Base-by-base conservation (phyloP, 2,329 filamentous ascomycete species). In the Trichoderma breve region DNA sequence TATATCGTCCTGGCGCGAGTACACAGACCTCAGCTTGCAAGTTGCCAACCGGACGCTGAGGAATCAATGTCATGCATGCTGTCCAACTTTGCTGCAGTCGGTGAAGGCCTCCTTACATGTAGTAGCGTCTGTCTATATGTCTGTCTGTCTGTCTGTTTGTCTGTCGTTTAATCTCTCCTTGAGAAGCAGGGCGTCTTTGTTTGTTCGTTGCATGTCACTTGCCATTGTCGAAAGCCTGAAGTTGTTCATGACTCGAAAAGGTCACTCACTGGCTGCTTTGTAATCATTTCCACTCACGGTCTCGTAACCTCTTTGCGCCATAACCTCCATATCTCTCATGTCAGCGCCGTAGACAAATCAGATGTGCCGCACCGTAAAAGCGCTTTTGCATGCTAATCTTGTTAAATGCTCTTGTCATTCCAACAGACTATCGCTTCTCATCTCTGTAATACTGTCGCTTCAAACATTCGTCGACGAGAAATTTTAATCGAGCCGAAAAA, bases 211-310 rank as follows among this genome's bases (percentile, higher is more conserved):
- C 32, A 62, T 18, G 34, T 62, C 21, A 36, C 9, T 18, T 26
- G 47, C 9, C 47, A 36, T 60, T 26, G 18, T 32, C 21, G 6
- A 65, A 65, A 65, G 15, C 47, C 5, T 21, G 9, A 43, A 8
- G 39, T 12, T 55, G 60, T 26, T 26, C 47, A 66, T 66, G 47
- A 66, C 63, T 66, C 63, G 21, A 66, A 63, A 34, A 7, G 57
- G 6, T 21, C 57, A 32, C 55, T 58, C 4, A 6, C 36, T 47
- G 39, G 68, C 53, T 68, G 65, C 68, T 70, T 70, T 70, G 68
- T 70, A 55, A 70, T 63, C 68, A 70, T 30, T 30, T 47, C 24
- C 36, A 43, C 21, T 47, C 36, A 14, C 39, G 0, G 1, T 47
- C 11, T 69, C 28, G 24, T 6, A 34, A 60, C 32, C 24, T 28